Evolutionary conservation across 768 basidiomycete genomes (phyloP), one percentile per base, ranked within the genome.

Genomic region (Psilocybe cubensis): DNA sequence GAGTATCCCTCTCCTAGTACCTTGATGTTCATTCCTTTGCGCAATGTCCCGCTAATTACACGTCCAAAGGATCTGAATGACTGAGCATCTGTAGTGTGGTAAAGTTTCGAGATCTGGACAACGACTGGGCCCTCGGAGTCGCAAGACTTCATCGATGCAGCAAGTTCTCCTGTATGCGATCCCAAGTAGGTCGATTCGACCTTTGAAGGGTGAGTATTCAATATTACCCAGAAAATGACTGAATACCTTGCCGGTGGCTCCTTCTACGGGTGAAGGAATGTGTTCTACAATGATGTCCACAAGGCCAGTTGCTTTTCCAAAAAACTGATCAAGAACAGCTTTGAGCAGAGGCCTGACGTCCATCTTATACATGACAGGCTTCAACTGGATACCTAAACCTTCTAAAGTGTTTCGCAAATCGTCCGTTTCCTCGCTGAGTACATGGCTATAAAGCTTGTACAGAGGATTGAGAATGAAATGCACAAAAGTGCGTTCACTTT

Each of bases 1-100:
- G 95, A 96, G 72, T 96, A 99, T 0, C 94, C 94, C 70, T 98
- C 97, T 55, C 97, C 97, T 6, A 99, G 79, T n/a, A 98, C 96
- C 76, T 97, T 98, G 61, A 99, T 80, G 29, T 87, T 79, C 80
- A 85, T 82, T 11, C 94, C 94, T 64, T 89, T 90, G 65, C 81
- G 79, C 21, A 98, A 73, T 0, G 96, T 97, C 18, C 97, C 97
- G 63, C 93, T 94, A 71, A 98, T 79, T 17, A 99, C 87, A 59
- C 97, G 86, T 33, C 96, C 97, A 67, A 96, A 98, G 6, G 97
- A 94, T 52, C 97, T 82, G 83, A 99, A 99, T 29, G 92, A 93
- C 66, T 93, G 93, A 6, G 97, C 97, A 66, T 99, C 97, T 4
- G 93, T 91, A 2, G 96, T 96, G 63, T 98, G 94, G 74, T 96